Evolutionary conservation across 1,284 basidiomycete genomes (phyloP).

Genomic region (Heterobasidion occidentale): DNA sequence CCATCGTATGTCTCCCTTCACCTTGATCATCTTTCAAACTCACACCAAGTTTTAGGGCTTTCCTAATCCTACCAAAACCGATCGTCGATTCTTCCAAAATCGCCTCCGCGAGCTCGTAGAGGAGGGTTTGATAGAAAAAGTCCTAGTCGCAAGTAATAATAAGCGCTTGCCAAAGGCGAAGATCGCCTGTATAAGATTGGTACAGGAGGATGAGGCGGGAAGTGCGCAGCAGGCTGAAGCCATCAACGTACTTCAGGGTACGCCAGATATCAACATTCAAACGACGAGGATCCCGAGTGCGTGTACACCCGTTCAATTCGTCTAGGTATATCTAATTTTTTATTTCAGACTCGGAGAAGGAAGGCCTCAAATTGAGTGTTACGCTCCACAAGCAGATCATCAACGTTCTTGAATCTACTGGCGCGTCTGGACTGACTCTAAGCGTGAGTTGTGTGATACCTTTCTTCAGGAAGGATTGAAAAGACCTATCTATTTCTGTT

Average conservation of each 20-base stretch:
- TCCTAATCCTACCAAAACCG: slow-evolving; percentile 58
- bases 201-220: slow-evolving; percentile 29
- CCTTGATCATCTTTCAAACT: too few relatives aligned
- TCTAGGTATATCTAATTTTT: background rate
- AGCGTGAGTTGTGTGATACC: slow-evolving; percentile 34
- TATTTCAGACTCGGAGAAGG: background rate
- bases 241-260: background rate
- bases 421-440: slow-evolving; percentile 59
- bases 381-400: slow-evolving; percentile 73
- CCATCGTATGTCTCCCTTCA: slow-evolving; percentile 36
- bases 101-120: slow-evolving; percentile 63
- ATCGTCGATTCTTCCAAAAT: slow-evolving; percentile 70
- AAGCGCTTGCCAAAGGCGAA: slow-evolving; percentile 32
- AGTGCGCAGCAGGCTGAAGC: slow-evolving; percentile 25
- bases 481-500: background rate
- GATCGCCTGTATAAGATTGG: slow-evolving; percentile 56
- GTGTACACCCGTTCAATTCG: background rate
- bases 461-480: too few relatives aligned
- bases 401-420: slow-evolving; percentile 58
- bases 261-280: background rate
- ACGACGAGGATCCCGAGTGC: background rate
- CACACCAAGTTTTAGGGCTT: slow-evolving; percentile 46
- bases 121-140: slow-evolving; percentile 64
- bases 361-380: slow-evolving; percentile 45
- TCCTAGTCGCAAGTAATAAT: slow-evolving; percentile 52